phyloP scores from a whole-genome alignment of 106 monocot genomes.

The Chionographis japonica region DNA sequence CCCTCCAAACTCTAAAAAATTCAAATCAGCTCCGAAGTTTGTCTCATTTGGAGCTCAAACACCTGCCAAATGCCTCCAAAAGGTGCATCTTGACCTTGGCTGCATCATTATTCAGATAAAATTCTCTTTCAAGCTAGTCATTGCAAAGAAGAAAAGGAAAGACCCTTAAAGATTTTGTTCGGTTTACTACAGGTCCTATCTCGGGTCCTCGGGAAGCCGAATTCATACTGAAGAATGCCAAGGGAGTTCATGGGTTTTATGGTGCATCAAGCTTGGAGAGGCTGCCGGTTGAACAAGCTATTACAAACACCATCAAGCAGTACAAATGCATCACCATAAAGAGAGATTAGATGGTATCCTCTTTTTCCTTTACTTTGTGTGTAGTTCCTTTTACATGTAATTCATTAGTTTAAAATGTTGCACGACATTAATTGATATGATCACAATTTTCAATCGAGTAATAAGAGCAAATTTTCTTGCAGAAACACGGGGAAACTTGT shows the following conservation, averaged over 20 bases:
- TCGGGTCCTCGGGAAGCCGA: slow-evolving; percentile 93
- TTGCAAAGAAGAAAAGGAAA: background rate
- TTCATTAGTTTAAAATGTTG: too few species aligned
- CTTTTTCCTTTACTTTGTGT: background rate
- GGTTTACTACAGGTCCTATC: slow-evolving; percentile 63
- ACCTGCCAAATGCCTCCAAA: too few species aligned
- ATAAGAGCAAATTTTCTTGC: too few species aligned
- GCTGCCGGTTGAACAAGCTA: slow-evolving; percentile 86
- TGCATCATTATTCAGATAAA: background rate
- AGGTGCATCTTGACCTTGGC: too few species aligned
- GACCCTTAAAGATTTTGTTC: background rate
- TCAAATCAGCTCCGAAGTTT: too few species aligned
- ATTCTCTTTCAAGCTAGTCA: background rate
- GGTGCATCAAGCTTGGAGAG: slow-evolving; percentile 97
- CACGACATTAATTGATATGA: too few species aligned
- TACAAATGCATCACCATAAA: slow-evolving; percentile 83
- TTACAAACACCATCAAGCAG: slow-evolving; percentile 69
- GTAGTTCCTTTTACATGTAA: too few species aligned
- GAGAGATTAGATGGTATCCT: slow-evolving; percentile 23
- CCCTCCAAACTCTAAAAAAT: too few species aligned
- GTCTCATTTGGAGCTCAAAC: too few species aligned
- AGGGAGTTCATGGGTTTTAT: slow-evolving; percentile 92
- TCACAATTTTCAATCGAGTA: too few species aligned
- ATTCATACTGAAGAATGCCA: slow-evolving; percentile 82
- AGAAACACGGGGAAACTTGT: too few species aligned